A percentile compares a stretch with the other conserved stretches of the same genome.
These are phyloP conservation scores for Uromyces viciae-fabae DNA, from an alignment of 1,284 basidiomycete species.

Conservation along the genomic window DNA sequence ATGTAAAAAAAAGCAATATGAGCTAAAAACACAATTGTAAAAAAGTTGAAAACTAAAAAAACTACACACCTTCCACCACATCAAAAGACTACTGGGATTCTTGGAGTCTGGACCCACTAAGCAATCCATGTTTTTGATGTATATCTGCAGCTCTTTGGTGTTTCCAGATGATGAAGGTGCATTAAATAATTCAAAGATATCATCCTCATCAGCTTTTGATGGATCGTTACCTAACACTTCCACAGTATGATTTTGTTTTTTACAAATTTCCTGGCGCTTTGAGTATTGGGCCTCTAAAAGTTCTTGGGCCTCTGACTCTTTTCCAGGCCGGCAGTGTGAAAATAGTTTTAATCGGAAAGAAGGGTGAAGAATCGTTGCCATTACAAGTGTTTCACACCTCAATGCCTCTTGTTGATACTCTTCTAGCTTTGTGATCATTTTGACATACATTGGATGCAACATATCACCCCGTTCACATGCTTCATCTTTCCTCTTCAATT, in stretches of 20 bases:
- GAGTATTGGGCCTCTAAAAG: neutral
- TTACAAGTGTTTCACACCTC: conserved; percentile 14
- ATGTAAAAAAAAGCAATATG: no score
- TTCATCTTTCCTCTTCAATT: conserved; percentile 1
- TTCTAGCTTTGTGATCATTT: neutral
- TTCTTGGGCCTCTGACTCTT: neutral
- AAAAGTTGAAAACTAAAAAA: no score
- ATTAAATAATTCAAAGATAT: conserved; percentile 12
- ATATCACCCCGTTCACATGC: neutral
- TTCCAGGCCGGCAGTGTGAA: neutral
- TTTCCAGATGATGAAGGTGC: neutral
- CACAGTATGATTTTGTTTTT: neutral
- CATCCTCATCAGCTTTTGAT: neutral
- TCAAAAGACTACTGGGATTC: no score
- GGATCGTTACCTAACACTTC: neutral
- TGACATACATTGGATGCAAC: neutral
- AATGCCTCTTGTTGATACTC: neutral
- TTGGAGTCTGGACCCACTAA: no score
- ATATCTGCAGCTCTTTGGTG: neutral
- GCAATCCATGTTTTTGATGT: no score
- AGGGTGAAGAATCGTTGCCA: neutral
- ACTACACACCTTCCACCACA: no score
- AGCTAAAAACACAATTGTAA: no score
- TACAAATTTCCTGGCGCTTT: neutral
- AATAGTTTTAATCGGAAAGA: neutral